Percentiles rank a stretch among this genome's conserved stretches.
Evolutionary conservation across 805 yeast genomes (phyloP).

Genomic region (Myxozyma mucilagina): DNA sequence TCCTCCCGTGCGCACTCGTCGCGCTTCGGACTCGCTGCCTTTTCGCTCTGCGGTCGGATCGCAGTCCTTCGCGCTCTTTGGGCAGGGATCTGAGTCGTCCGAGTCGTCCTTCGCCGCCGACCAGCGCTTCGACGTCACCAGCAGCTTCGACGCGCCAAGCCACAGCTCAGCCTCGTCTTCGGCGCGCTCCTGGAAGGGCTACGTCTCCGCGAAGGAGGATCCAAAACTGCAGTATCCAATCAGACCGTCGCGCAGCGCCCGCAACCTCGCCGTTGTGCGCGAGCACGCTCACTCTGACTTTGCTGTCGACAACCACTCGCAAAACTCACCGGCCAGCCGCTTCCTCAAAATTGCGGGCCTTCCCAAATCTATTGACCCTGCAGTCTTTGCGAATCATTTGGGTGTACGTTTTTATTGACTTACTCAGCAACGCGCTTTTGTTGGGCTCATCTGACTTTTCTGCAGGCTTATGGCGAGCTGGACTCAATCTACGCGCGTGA

Average conservation of each 20-base stretch:
- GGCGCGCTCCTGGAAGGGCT: conserved; percentile 18
- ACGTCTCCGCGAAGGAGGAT: background rate
- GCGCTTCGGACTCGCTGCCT: conserved; percentile 6
- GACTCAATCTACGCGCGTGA: conserved; percentile 34
- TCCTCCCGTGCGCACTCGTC: conserved; percentile 14
- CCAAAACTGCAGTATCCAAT: background rate
- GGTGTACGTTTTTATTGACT: conserved; percentile 9
- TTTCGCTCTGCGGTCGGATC: background rate
- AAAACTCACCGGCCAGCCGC: conserved; percentile 19
- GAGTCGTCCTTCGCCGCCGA: conserved; percentile 17
- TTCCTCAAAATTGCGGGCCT: conserved; percentile 25
- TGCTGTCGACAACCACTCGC: background rate
- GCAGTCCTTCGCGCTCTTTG: background rate
- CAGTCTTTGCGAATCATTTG: conserved; percentile 13
- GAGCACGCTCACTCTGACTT: conserved; percentile 20
- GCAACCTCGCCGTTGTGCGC: conserved; percentile 8
- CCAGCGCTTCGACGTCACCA: conserved; percentile 16
- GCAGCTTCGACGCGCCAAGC: conserved; percentile 17
- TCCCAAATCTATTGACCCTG: conserved; percentile 20
- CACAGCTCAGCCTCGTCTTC: conserved; percentile 19
- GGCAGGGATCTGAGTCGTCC: background rate
- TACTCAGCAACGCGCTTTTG: background rate
- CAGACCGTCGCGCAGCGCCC: background rate
- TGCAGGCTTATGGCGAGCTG: conserved; percentile 32
- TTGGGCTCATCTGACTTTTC: background rate